phyloP scores from a whole-genome alignment of 345 rosid species.

The Physaria fendleri region DNA sequence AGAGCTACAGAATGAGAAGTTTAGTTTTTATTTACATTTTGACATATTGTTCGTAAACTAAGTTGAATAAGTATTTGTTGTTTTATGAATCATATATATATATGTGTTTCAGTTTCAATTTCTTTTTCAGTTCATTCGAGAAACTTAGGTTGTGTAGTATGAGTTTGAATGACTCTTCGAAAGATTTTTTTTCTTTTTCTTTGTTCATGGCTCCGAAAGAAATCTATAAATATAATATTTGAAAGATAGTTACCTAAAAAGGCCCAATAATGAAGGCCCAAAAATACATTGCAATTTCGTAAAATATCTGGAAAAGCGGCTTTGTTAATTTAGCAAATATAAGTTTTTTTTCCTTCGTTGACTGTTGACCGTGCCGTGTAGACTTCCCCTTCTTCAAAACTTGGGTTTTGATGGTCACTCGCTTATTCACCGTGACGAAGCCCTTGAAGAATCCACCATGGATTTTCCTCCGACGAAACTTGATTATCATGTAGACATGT shows the following conservation, averaged over 20 bases:
- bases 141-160: not conserved
- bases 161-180: not conserved
- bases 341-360: not conserved
- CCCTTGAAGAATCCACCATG: conserved; percentile 29
- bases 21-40: no score
- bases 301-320: not conserved
- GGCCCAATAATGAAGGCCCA: not conserved
- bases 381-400: not conserved
- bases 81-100: no score
- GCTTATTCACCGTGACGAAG: not conserved
- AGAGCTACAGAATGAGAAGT: no score
- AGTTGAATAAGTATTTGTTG: no score
- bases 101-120: no score
- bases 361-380: not conserved
- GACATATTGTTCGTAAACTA: no score
- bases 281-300: not conserved
- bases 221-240: not conserved
- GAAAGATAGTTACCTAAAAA: not conserved
- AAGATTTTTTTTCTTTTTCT: not conserved
- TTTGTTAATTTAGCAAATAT: not conserved
- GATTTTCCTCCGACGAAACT: conserved; percentile 40
- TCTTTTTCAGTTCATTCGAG: not conserved
- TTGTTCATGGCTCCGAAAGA: not conserved
- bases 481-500: conserved; percentile 42
- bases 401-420: not conserved